Evolutionary conservation across 2,329 filamentous ascomycete genomes (phyloP), one percentile per base, ranked within the genome.

Genomic region (Lasiodiplodia sp.): DNA sequence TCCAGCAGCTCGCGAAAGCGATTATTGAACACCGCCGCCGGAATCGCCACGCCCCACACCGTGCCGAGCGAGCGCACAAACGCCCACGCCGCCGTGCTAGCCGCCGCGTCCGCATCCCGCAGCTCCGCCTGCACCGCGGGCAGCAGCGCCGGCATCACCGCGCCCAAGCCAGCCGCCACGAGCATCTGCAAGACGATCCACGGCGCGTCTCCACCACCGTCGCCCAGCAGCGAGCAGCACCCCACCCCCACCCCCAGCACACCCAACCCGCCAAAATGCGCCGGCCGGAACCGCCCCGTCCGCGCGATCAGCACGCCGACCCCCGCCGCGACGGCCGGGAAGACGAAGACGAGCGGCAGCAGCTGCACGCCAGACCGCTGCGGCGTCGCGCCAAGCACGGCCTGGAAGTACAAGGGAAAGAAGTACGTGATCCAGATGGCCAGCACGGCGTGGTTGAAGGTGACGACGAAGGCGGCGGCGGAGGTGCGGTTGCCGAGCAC

Each of bases 381-480:
- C 0, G 81, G 78, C 0, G 76, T 73, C 11, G 76, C 74, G 10
- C 76, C 74, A 23, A 73, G 75, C 7, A 83, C 78, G 4, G 77
- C 75, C 60, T 84, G 82, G 66, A 83, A 83, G 67, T 80, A 83
- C 1, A 82, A 72, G n/a, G 75, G 75, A 2, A 81, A 71, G 66
- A 79, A 80, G 69, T 75, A 80, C 64, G 69, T 70, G 74, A 11
- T 71, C 72, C 4, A 83, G 75, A 31, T 80, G 66, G 18, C 75
- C 70, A 1, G 81, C 73, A 84, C 77, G 0, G 75, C 74, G 7
- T 77, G 75, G 2, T 74, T 65, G 11, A 76, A 73, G 21, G 81
- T 79, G 38, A 71, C 18, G 51, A 58, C 47, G 64, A 74, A 76
- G 71, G 73, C 72, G 2, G 69, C 72, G 38, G 71, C 60, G 18